Evolutionary conservation across 257 asterid genomes (phyloP).

Genomic region (Gentiana dahurica): DNA sequence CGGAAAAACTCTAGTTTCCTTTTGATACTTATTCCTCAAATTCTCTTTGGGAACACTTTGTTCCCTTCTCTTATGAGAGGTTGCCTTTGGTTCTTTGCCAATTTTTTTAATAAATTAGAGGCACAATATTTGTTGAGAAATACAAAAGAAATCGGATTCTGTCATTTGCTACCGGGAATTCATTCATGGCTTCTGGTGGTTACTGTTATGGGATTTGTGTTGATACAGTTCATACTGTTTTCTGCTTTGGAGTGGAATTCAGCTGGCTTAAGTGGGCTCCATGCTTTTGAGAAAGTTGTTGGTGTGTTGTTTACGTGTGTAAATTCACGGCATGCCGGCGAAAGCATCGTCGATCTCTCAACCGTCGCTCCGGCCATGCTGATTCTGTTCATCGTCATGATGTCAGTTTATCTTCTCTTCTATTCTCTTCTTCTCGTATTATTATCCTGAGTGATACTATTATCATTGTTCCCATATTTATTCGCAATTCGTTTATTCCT

Average conservation of each 20-base stretch:
- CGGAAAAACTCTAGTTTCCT: slow-evolving; percentile 31
- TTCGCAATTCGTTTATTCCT: too few relatives aligned
- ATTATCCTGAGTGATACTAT: not conserved
- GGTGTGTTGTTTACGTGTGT: slow-evolving; percentile 36
- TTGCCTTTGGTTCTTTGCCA: slow-evolving; percentile 15
- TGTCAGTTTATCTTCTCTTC: slow-evolving; percentile 20
- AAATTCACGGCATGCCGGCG: slow-evolving; percentile 52
- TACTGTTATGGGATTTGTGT: slow-evolving; percentile 27
- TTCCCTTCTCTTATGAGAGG: slow-evolving; percentile 29
- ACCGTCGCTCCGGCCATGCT: slow-evolving; percentile 24
- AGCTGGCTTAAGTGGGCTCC: slow-evolving; percentile 13
- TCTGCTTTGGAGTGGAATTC: slow-evolving; percentile 35
- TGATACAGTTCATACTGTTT: slow-evolving; percentile 24
- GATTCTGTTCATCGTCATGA: slow-evolving; percentile 34
- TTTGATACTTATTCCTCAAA: slow-evolving; percentile 35
- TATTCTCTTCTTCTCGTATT: not conserved
- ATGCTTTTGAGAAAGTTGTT: slow-evolving; percentile 29
- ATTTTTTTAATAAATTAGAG: slow-evolving; percentile 14
- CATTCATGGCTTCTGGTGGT: slow-evolving; percentile 10
- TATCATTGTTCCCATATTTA: too few relatives aligned
- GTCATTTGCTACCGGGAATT: slow-evolving; percentile 20
- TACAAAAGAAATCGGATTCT: slow-evolving; percentile 20
- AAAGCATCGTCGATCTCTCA: slow-evolving; percentile 32
- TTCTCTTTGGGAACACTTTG: slow-evolving; percentile 49
- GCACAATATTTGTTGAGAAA: slow-evolving; percentile 20